A percentile compares a stretch with the other conserved stretches of the same genome.
phyloP scores from a whole-genome alignment of 495 filamentous ascomycete genomes.

The Neurospora africana region DNA sequence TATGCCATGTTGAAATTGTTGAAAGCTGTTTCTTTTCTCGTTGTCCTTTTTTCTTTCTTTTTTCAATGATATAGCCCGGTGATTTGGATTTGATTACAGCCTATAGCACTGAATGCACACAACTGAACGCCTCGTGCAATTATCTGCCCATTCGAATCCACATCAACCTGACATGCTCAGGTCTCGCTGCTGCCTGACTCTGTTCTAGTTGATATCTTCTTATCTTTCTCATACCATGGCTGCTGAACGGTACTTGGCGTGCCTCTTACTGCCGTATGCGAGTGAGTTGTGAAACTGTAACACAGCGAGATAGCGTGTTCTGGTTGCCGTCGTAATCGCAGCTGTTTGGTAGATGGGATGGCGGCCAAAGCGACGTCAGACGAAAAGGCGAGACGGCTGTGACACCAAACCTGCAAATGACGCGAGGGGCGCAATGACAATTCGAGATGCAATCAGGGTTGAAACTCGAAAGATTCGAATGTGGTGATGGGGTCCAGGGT shows the following conservation, averaged over 20 bases:
- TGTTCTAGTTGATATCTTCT: not conserved
- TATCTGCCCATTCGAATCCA: not conserved
- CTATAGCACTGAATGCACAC: not conserved
- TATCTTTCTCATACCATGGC: not conserved
- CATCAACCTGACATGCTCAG: not conserved
- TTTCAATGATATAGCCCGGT: not conserved
- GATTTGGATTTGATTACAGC: not conserved
- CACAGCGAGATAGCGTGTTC: not conserved
- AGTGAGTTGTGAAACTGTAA: not conserved
- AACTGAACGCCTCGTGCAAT: not conserved
- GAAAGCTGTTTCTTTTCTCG: not conserved
- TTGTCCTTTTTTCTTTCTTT: not conserved
- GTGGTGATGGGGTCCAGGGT: not conserved
- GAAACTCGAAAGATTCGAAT: not conserved
- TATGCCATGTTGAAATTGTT: slow-evolving; percentile 24
- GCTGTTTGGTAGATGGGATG: not conserved
- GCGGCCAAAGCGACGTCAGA: not conserved
- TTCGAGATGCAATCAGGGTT: not conserved
- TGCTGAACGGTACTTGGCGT: not conserved
- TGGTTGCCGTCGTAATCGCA: not conserved
- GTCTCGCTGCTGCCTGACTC: not conserved
- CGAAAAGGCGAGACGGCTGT: not conserved
- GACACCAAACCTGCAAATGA: not conserved
- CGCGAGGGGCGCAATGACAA: not conserved
- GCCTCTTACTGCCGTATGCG: not conserved